Conservation (phyloP, 306 rosid genomes). For the Rosa lucieae region DNA sequence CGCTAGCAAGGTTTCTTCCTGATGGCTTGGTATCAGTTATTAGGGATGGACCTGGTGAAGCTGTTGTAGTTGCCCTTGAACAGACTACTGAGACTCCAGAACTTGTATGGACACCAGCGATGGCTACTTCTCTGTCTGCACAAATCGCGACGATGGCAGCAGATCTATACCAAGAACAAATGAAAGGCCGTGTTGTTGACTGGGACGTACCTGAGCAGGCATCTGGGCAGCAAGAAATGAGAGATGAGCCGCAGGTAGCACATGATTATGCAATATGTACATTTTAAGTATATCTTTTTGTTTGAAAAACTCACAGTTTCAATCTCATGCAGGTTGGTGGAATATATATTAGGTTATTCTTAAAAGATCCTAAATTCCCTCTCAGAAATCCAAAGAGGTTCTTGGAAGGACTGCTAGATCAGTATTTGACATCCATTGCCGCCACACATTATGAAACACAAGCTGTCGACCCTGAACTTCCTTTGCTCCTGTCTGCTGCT, state of each 20-base stretch:
- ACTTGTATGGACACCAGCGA: constrained; percentile 99
- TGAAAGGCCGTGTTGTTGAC: constrained; percentile 95
- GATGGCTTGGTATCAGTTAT: constrained; percentile 93
- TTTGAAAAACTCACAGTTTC: constrained; percentile 32
- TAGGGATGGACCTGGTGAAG: constrained; percentile 99
- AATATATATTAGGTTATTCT: constrained; percentile 85
- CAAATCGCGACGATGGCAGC: constrained; percentile 91
- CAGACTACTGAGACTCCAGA: constrained; percentile 97
- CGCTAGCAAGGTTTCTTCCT: constrained; percentile 92
- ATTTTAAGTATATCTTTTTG: neutral
- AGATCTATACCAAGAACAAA: constrained; percentile 83
- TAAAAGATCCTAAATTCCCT: constrained; percentile 99
- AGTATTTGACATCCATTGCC: constrained; percentile 91
- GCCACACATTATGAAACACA: constrained; percentile 87
- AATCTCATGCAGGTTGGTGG: constrained; percentile 86
- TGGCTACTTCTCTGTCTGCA: constrained; percentile 97
- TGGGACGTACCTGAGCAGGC: constrained; percentile 99
- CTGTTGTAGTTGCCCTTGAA: constrained; percentile 84
- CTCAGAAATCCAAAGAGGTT: constrained; percentile 98
- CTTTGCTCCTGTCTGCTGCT: constrained; percentile 96
- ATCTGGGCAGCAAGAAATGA: constrained; percentile 97
- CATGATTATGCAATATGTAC: constrained; percentile 16
- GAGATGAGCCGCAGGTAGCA: constrained; percentile 97
- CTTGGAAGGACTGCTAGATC: constrained; percentile 97
- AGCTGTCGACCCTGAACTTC: constrained; percentile 85